These are phyloP conservation scores for Tubosaeta brunneosetosa DNA, from an alignment of 768 basidiomycete species.

Conservation along the genomic window DNA sequence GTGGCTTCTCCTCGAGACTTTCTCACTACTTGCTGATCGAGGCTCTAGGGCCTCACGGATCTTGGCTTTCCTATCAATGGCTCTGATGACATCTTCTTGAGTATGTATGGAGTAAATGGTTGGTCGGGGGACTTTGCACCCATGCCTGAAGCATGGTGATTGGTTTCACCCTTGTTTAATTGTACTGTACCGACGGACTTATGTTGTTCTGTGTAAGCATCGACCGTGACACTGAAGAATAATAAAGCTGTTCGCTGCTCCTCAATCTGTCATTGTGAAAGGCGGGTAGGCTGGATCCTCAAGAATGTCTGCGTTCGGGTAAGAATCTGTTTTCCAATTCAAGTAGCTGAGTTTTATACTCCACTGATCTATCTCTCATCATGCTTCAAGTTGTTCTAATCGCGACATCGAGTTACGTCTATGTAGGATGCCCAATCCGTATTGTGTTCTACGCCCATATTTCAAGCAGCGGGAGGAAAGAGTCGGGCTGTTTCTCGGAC, in stretches of 20 bases:
- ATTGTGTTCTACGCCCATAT: too few species aligned
- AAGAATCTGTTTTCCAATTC: too few species aligned
- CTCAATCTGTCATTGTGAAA: too few species aligned
- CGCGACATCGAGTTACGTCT: too few species aligned
- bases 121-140: constrained; percentile 73
- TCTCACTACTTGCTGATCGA: background rate
- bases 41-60: constrained; percentile 71
- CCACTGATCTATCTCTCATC: too few species aligned
- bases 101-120: constrained; percentile 63
- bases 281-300: too few species aligned
- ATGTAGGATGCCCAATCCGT: too few species aligned
- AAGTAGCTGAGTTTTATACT: too few species aligned
- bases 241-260: background rate
- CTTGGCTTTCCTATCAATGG: constrained; percentile 90
- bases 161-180: constrained; percentile 11
- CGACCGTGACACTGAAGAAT: background rate
- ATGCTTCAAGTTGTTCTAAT: too few species aligned
- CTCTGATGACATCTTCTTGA: constrained; percentile 85
- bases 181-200: constrained; percentile 19
- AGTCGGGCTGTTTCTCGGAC: background rate
- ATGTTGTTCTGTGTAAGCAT: too few species aligned
- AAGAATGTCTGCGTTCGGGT: too few species aligned
- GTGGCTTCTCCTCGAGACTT: constrained; percentile 21
- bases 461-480: too few species aligned
- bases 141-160: constrained; percentile 84